phyloP scores from a whole-genome alignment of 140 eudicot species.

The Senecio squalidus region DNA sequence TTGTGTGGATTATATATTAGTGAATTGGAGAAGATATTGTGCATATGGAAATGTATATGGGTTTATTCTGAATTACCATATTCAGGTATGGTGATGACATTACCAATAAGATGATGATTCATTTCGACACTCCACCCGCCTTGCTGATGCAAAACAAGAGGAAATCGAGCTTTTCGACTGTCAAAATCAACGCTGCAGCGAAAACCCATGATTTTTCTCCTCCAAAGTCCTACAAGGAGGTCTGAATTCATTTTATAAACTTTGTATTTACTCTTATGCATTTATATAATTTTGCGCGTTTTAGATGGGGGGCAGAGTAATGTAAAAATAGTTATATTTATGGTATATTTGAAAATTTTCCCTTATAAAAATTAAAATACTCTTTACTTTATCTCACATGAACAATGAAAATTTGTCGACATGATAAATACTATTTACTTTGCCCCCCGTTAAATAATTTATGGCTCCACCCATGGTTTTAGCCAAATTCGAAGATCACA shows the following conservation, averaged over 20 bases:
- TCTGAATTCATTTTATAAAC: slow-evolving; percentile 24
- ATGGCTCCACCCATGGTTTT: too few species aligned
- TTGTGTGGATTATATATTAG: slow-evolving; percentile 30
- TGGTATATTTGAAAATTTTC: too few species aligned
- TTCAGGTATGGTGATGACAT: slow-evolving; percentile 49
- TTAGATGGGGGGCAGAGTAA: too few species aligned
- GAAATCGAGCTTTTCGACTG: slow-evolving; percentile 38
- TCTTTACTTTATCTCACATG: too few species aligned
- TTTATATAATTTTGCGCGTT: too few species aligned
- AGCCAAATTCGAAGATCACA: too few species aligned
- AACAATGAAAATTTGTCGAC: too few species aligned
- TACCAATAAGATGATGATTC: slow-evolving; percentile 27
- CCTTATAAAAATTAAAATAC: too few species aligned
- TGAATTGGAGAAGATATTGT: slow-evolving; percentile 41
- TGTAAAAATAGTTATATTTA: too few species aligned
- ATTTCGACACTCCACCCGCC: slow-evolving; percentile 3
- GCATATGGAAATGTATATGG: slow-evolving; percentile 42
- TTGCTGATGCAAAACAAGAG: slow-evolving; percentile 36
- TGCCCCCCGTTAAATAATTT: too few species aligned
- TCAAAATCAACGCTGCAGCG: slow-evolving; percentile 37
- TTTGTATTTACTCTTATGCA: slow-evolving; percentile 10
- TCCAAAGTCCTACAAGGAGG: slow-evolving; percentile 57
- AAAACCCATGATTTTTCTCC: slow-evolving; percentile 29
- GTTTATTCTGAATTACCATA: slow-evolving; percentile 53
- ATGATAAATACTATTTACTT: too few species aligned